Evolutionary conservation across 495 filamentous ascomycete genomes (phyloP).

Genomic region (Penicillium turbatum): DNA sequence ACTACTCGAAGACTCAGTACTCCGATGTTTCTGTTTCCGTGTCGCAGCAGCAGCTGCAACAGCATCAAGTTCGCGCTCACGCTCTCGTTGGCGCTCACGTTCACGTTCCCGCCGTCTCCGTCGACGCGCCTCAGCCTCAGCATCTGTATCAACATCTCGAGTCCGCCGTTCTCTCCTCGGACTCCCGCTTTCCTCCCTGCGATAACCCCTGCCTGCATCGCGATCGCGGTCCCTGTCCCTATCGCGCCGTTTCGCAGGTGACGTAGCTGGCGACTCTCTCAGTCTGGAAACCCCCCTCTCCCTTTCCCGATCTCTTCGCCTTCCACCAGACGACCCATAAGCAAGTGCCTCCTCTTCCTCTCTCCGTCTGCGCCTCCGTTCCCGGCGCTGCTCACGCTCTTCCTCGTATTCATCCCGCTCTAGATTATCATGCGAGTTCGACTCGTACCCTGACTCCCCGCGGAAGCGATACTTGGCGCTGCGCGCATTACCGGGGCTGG

Average conservation of each 20-base stretch:
- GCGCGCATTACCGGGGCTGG: slow-evolving; percentile 16
- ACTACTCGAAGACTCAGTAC: slow-evolving; percentile 39
- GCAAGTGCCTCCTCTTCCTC: slow-evolving; percentile 18
- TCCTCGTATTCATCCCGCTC: slow-evolving; percentile 19
- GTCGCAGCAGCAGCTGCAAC: slow-evolving; percentile 15
- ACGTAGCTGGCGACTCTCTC: slow-evolving; percentile 35
- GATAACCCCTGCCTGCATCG: slow-evolving; percentile 23
- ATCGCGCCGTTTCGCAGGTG: slow-evolving; percentile 28
- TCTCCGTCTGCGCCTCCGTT: slow-evolving; percentile 9
- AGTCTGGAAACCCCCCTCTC: slow-evolving; percentile 30
- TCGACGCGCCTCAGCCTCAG: slow-evolving; percentile 16
- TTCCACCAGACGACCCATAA: slow-evolving; percentile 14
- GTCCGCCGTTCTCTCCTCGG: slow-evolving; percentile 20
- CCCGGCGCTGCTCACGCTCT: slow-evolving; percentile 13
- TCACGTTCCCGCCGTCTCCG: slow-evolving; percentile 18
- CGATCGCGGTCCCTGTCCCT: slow-evolving; percentile 24
- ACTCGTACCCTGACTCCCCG: slow-evolving; percentile 23
- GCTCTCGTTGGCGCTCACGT: slow-evolving; percentile 18
- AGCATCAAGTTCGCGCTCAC: slow-evolving; percentile 15
- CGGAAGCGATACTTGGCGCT: slow-evolving; percentile 22
- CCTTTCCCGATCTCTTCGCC: slow-evolving; percentile 7
- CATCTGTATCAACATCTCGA: slow-evolving; percentile 14
- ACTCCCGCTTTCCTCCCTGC: slow-evolving; percentile 20
- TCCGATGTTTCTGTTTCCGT: slow-evolving; percentile 34
- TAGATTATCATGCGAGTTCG: slow-evolving; percentile 7